A percentile compares a stretch with the other conserved stretches of the same genome.
phyloP scores from a whole-genome alignment of 2,329 filamentous ascomycete species.

The Calonectria honghensis region DNA sequence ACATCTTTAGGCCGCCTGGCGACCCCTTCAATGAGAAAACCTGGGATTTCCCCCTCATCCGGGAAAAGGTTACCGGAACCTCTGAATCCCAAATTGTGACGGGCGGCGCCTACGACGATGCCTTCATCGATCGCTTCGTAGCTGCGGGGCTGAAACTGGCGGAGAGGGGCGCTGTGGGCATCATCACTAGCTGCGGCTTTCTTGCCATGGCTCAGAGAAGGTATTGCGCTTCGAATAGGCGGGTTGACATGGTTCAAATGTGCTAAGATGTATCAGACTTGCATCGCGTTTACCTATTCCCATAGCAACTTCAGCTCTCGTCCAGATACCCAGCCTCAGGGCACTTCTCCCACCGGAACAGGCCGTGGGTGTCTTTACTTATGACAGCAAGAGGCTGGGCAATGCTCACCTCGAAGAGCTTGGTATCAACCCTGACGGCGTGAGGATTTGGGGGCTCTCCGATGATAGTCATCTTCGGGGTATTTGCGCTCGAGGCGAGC shows the following conservation, averaged over 20 bases:
- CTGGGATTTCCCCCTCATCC: constrained; percentile 62
- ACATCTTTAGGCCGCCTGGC: constrained; percentile 59
- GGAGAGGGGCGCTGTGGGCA: constrained; percentile 59
- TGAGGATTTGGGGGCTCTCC: constrained; percentile 52
- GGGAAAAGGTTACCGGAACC: constrained; percentile 57
- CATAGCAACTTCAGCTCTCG: constrained; percentile 59
- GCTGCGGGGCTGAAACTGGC: constrained; percentile 58
- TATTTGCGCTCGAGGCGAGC: constrained; percentile 43
- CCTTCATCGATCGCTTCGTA: constrained; percentile 60
- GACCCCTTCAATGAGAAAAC: constrained; percentile 60
- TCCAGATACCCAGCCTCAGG: constrained; percentile 59
- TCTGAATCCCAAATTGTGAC: constrained; percentile 57
- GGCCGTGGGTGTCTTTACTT: constrained; percentile 58
- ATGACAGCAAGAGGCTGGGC: constrained; percentile 53
- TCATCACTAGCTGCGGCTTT: constrained; percentile 64
- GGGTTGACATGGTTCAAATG: too few relatives aligned
- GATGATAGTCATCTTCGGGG: constrained; percentile 48
- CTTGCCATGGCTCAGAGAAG: constrained; percentile 60
- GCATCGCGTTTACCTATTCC: constrained; percentile 59
- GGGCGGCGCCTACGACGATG: constrained; percentile 55
- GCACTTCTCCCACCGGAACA: constrained; percentile 51
- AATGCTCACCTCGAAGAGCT: constrained; percentile 48
- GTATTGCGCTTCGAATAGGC: constrained; percentile 43
- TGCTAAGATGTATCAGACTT: constrained; percentile 47
- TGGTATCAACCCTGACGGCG: constrained; percentile 46